A percentile compares a stretch with the other conserved stretches of the same genome.
Evolutionary conservation across 2,329 filamentous ascomycete species (phyloP).

Genomic region (Sporothrix pallida): DNA sequence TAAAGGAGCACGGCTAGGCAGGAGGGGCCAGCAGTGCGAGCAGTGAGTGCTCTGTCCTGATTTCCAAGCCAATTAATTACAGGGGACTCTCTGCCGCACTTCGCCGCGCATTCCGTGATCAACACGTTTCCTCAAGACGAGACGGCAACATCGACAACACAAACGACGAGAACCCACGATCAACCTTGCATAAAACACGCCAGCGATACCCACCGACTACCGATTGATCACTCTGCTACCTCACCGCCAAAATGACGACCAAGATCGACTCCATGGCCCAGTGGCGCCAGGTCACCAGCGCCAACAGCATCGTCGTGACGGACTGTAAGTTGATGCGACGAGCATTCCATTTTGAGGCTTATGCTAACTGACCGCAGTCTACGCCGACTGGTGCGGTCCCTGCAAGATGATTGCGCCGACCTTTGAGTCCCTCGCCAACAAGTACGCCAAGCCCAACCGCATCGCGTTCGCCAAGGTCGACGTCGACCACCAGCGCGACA

Average conservation of each 20-base stretch:
- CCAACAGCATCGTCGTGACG: slow-evolving; percentile 80
- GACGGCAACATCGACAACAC: background rate
- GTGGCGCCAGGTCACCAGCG: slow-evolving; percentile 73
- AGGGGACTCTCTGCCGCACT: slow-evolving; percentile 3
- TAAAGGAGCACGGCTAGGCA: background rate
- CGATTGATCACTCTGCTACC: background rate
- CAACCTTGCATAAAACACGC: background rate
- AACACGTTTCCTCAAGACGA: slow-evolving; percentile 25
- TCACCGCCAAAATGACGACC: slow-evolving; percentile 52
- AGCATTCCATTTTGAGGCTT: slow-evolving; percentile 29
- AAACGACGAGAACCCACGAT: background rate
- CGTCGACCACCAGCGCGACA: slow-evolving; percentile 79
- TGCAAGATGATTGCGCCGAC: slow-evolving; percentile 91
- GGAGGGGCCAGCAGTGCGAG: background rate
- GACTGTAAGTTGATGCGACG: slow-evolving; percentile 68
- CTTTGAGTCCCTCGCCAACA: slow-evolving; percentile 81
- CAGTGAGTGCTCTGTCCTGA: background rate
- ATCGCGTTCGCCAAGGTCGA: slow-evolving; percentile 93
- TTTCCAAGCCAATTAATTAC: slow-evolving; percentile 17
- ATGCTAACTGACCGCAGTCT: slow-evolving; percentile 63
- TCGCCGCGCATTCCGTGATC: slow-evolving; percentile 15
- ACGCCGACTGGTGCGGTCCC: slow-evolving; percentile 92
- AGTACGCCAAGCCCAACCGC: slow-evolving; percentile 78
- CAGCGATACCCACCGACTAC: background rate
- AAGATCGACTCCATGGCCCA: slow-evolving; percentile 70